Base-by-base conservation (phyloP, 2,329 filamentous ascomycete species). In the Fusarium sp. region DNA sequence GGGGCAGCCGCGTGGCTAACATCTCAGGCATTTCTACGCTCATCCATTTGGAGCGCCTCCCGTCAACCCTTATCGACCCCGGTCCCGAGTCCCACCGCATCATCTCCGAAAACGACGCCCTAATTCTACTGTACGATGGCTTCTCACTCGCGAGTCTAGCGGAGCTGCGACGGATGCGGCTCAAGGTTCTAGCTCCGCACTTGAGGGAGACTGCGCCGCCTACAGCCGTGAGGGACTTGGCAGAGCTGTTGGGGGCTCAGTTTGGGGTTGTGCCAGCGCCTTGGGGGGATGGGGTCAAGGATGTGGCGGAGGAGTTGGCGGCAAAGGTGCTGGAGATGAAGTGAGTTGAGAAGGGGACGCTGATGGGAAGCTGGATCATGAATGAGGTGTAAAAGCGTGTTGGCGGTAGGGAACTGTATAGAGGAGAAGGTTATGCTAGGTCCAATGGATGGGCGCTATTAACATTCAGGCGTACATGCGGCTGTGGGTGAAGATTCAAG, bases 251-350 rank as follows among this genome's bases (percentile, higher is more conserved):
- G 11, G 63, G 50, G 31, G 63, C 39, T 14, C 49, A 51, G 33
- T 66, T 66, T 49, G 61, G 61, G 49, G 49, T 55, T 25, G 50
- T 46, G 21, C 65, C 63, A 23, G 49, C 63, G 23, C 49, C 65
- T 42, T 61, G 57, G 49, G 63, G 63, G 14, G 61, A 67, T 15
- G 63, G 64, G 9, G 57, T 67, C 9, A 59, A 59, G 39, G 63
- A 66, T 48, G 57, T 39, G 4, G 57, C 65, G 33, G 64, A 66
- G 45, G 63, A 66, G 50, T 35, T 66, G 50, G 50, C 57, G 37
- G 51, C 52, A 13, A 53, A 25, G 38, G 61, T 63, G 17, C 33
- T 66, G 32, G 52, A 56, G 49, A 41, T 32, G 25, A 52, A 53
- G 37, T 63, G 60, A 14, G 37, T 55, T 32, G 41, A 23, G 17